Percentiles rank a stretch among this genome's conserved stretches.
Conservation (phyloP, 1,284 basidiomycete species). For the Caloboletus inedulis region DNA sequence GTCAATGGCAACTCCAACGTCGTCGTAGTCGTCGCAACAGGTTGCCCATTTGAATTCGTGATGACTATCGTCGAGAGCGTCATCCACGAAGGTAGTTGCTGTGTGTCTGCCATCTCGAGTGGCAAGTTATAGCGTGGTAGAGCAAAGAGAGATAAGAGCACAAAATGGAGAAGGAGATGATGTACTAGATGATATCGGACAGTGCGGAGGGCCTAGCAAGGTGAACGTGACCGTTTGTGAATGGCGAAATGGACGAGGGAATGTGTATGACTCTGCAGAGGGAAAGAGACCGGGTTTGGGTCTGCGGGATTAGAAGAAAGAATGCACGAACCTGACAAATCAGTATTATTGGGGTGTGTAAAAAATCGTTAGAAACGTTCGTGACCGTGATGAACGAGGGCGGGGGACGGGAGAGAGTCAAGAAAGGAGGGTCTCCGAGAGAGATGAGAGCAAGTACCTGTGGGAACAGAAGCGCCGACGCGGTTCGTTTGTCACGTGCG, state of each 20-base stretch:
- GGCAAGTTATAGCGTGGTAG: slow-evolving; percentile 7
- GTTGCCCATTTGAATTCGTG: slow-evolving; percentile 48
- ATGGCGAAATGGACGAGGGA: slow-evolving; percentile 22
- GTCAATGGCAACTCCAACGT: slow-evolving; percentile 61
- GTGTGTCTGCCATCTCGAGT: slow-evolving; percentile 45
- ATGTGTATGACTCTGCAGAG: slow-evolving; percentile 21
- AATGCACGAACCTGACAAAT: slow-evolving; percentile 14
- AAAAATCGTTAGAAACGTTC: slow-evolving; percentile 18
- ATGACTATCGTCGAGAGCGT: slow-evolving; percentile 49
- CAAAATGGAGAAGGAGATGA: slow-evolving; percentile 1
- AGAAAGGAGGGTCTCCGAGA: slow-evolving; percentile 14
- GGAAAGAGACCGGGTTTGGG: background rate
- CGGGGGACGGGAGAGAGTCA: background rate
- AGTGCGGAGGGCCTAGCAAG: background rate
- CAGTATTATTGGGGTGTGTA: slow-evolving; percentile 6
- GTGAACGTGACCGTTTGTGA: slow-evolving; percentile 1
- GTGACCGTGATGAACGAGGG: slow-evolving; percentile 11
- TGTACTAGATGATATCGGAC: slow-evolving; percentile 2
- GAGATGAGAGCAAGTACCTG: slow-evolving; percentile 10
- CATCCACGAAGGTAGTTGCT: slow-evolving; percentile 64
- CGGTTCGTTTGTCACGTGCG: slow-evolving; percentile 35
- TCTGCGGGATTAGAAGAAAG: background rate
- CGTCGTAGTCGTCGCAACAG: slow-evolving; percentile 50
- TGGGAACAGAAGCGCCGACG: slow-evolving; percentile 23
- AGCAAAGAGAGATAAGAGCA: slow-evolving; percentile 6